Percentiles rank a stretch among this genome's conserved stretches.
phyloP scores from a whole-genome alignment of 2,329 filamentous ascomycete species.

The Exophiala mesophila region DNA sequence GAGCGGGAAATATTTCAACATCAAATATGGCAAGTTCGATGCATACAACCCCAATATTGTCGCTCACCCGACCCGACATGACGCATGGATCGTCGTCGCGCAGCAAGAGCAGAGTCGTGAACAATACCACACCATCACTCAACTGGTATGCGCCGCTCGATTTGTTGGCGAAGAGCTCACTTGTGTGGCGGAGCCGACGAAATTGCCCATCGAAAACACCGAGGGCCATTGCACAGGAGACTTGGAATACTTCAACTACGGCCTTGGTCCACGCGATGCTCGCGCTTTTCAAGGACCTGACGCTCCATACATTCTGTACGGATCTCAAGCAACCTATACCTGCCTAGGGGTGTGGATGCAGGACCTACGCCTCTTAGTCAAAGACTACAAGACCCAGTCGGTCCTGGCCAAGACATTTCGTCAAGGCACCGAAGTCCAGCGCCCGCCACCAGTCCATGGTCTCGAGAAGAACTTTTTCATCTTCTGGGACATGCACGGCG shows the following conservation, averaged over 20 bases:
- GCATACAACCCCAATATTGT: slow-evolving; percentile 55
- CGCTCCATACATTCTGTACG: slow-evolving; percentile 49
- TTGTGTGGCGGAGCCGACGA: slow-evolving; percentile 7
- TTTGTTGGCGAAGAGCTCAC: slow-evolving; percentile 32
- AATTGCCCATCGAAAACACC: slow-evolving; percentile 39
- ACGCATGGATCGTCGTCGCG: slow-evolving; percentile 50
- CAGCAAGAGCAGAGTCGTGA: slow-evolving; percentile 37
- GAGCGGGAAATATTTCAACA: slow-evolving; percentile 45
- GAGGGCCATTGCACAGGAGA: slow-evolving; percentile 44
- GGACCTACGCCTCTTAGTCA: slow-evolving; percentile 53
- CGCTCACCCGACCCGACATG: slow-evolving; percentile 46
- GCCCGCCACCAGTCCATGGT: slow-evolving; percentile 41
- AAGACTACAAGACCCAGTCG: slow-evolving; percentile 38
- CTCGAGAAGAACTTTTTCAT: slow-evolving; percentile 61
- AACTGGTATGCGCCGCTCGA: slow-evolving; percentile 48
- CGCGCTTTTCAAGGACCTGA: slow-evolving; percentile 53
- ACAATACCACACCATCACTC: slow-evolving; percentile 33
- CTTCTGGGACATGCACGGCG: slow-evolving; percentile 51
- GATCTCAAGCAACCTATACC: slow-evolving; percentile 49
- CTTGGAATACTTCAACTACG: slow-evolving; percentile 27
- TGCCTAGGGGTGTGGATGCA: slow-evolving; percentile 57
- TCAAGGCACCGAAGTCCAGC: slow-evolving; percentile 43
- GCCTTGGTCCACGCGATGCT: slow-evolving; percentile 53
- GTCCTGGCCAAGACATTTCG: slow-evolving; percentile 38
- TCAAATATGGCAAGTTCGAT: slow-evolving; percentile 42